Evolutionary conservation across 192 early-diverging fungal species (phyloP).

Genomic region (Coemansia reversa): DNA sequence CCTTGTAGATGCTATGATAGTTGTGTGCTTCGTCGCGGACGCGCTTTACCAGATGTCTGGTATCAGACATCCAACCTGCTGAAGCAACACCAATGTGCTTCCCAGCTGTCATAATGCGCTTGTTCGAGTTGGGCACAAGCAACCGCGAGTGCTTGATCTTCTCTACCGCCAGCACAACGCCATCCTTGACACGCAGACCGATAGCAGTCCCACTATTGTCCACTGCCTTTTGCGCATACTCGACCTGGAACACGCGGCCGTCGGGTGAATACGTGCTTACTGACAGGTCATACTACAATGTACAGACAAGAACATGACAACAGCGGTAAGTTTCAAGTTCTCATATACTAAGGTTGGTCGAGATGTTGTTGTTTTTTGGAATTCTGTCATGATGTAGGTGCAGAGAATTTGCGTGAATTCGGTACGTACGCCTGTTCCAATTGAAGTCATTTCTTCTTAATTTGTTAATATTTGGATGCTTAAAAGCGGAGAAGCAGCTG

Average conservation of each 20-base stretch:
- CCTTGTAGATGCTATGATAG: conserved; percentile 83
- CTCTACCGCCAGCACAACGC: conserved; percentile 95
- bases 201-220: conserved; percentile 98
- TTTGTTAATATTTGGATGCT: background rate
- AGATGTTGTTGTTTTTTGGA: conserved; percentile 7
- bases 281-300: conserved; percentile 88
- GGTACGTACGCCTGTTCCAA: conserved; percentile 84
- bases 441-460: conserved; percentile 69
- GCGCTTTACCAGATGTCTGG: conserved; percentile 82
- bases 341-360: conserved; percentile 5
- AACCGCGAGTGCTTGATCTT: conserved; percentile 95
- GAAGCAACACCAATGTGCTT: conserved; percentile 91
- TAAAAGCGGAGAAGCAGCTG: background rate
- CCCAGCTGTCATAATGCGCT: conserved; percentile 88
- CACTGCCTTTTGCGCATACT: conserved; percentile 97
- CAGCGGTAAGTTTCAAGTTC: background rate
- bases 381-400: background rate
- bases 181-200: conserved; percentile 90
- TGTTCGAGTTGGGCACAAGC: conserved; percentile 89
- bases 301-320: background rate
- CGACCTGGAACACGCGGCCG: conserved; percentile 98
- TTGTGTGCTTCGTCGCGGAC: conserved; percentile 87
- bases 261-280: conserved; percentile 99
- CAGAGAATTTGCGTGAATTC: background rate
- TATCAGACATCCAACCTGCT: conserved; percentile 92